Base-by-base conservation (phyloP, 164 flowering plant species). In the Chimonanthus salicifolius region DNA sequence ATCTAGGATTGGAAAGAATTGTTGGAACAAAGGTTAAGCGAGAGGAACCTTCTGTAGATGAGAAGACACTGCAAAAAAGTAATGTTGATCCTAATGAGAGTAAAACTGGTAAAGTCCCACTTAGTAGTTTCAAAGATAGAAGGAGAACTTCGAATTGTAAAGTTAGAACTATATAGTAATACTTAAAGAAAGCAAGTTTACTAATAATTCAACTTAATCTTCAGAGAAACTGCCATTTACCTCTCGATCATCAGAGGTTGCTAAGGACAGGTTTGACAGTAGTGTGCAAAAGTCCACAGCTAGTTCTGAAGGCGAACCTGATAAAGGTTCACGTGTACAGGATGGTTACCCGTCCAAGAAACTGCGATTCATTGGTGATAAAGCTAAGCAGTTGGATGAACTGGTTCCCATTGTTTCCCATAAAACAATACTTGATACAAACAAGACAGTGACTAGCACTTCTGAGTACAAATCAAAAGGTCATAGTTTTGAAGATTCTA, bases 171-270 rank as follows among this genome's bases (percentile, higher is more conserved):
- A 33, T 33, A 33, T 33, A 33, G 33, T 33, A 33, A 33, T 33
- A 33, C 33, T 65, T 73, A 7, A 89, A 89, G 86, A 85, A 81
- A 75, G 72, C 78, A 20, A 84, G 50, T 11, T 81, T n/a, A 44
- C n/a, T 68, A 88, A 82, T 69, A 68, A 69, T 73, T 80, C 76
- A 66, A 7, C 74, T 76, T 76, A 70, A 73, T 18, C 64, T 21
- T 67, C 71, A 15, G 78, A 75, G 58, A 78, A 75, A 47, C 62
- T 7, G 46, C 64, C 67, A 50, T 21, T 16, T 60, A 9, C 58
- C 21, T 74, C 77, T 67, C 58, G 68, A 45, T 20, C 49, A 21
- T 64, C 58, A 49, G 50, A 67, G 54, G 46, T 58, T 49, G 70
- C 73, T 11, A 79, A 80, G 76, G 69, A 70, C 33, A 74, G 54